Evolutionary conservation across 202 grass and related monocot species (phyloP).

Genomic region (Saccharum hybrid): DNA sequence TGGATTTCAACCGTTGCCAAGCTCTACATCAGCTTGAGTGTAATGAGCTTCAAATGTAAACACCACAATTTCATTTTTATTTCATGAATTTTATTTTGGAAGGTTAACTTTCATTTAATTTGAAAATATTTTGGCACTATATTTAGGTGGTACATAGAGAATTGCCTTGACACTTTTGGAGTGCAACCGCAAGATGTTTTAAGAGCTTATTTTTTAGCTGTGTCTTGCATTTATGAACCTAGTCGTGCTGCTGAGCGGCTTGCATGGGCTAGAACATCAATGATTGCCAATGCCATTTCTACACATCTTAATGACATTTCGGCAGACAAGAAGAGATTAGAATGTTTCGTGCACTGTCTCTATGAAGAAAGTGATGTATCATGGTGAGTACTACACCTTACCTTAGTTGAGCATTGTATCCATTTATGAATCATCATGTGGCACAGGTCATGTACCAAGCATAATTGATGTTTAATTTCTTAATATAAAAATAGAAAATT

Average conservation of each 20-base stretch:
- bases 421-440: background rate
- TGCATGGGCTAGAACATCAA: conserved; percentile 62
- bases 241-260: conserved; percentile 55
- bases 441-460: background rate
- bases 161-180: conserved; percentile 46
- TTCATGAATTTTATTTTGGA: background rate
- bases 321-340: conserved; percentile 30
- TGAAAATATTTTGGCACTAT: background rate
- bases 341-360: conserved; percentile 42
- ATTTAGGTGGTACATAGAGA: conserved; percentile 67
- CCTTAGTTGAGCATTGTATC: background rate
- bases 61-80: background rate
- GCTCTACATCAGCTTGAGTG: conserved; percentile 74
- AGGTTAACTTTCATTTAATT: background rate
- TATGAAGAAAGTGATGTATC: conserved; percentile 28
- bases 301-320: conserved; percentile 29
- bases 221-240: conserved; percentile 69
- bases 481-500: background rate
- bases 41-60: conserved; percentile 58
- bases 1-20: conserved; percentile 82
- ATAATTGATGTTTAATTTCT: background rate
- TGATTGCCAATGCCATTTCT: conserved; percentile 53
- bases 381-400: conserved; percentile 32
- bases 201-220: conserved; percentile 66
- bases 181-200: conserved; percentile 49